Conservation (phyloP, 1,284 basidiomycete genomes). For the Agaricales sp. region DNA sequence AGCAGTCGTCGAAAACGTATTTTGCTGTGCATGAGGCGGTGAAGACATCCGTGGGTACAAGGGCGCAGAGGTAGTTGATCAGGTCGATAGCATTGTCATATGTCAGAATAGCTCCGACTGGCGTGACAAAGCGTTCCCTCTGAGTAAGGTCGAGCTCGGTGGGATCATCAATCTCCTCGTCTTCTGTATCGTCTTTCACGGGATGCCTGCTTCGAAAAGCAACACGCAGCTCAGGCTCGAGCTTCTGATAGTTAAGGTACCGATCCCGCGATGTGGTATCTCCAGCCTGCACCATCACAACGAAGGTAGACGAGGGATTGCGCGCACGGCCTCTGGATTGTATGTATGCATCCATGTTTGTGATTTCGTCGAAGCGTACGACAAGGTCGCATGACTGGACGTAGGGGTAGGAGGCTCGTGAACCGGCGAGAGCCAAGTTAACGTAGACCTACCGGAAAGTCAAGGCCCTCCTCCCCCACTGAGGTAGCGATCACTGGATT, state of each 20-base stretch:
- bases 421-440: constrained; percentile 2
- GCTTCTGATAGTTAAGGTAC: constrained; percentile 46
- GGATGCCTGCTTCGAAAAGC: constrained; percentile 36
- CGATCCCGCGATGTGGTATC: constrained; percentile 40
- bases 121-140: constrained; percentile 61
- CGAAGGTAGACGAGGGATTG: constrained; percentile 61
- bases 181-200: constrained; percentile 26
- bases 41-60: constrained; percentile 65
- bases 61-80: constrained; percentile 61
- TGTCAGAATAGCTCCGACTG: constrained; percentile 66
- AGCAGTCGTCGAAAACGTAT: constrained; percentile 39
- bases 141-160: constrained; percentile 40
- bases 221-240: constrained; percentile 52
- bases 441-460: constrained; percentile 54
- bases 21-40: constrained; percentile 48
- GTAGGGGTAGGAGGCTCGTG: background rate
- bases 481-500: constrained; percentile 66
- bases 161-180: constrained; percentile 34
- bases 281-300: constrained; percentile 66
- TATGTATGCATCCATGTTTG: constrained; percentile 73
- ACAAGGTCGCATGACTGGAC: constrained; percentile 72
- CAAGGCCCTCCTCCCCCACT: constrained; percentile 82
- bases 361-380: constrained; percentile 67
- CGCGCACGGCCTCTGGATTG: constrained; percentile 80
- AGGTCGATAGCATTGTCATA: constrained; percentile 64